Percentiles rank a stretch among this genome's conserved stretches.
Evolutionary conservation across 805 yeast species (phyloP).

Genomic region (Candida schatavii): DNA sequence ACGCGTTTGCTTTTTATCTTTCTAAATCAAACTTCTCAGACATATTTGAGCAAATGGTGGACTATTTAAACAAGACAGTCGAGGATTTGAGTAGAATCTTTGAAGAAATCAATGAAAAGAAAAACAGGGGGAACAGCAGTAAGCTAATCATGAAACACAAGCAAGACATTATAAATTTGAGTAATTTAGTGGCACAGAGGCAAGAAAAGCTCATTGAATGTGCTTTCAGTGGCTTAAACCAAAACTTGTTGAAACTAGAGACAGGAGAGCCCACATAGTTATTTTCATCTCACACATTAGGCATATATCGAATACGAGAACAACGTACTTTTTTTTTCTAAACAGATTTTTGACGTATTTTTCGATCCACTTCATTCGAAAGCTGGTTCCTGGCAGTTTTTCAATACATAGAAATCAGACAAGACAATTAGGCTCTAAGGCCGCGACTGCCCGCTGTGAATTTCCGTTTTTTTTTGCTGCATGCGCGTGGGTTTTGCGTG

Average conservation of each 20-base stretch:
- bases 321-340: too few species aligned
- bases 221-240: slow-evolving; percentile 41
- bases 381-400: too few species aligned
- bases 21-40: slow-evolving; percentile 50
- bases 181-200: slow-evolving; percentile 41
- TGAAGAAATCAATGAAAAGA: slow-evolving; percentile 35
- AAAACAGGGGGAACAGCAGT: slow-evolving; percentile 15
- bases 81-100: slow-evolving; percentile 67
- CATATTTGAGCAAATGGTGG: slow-evolving; percentile 71
- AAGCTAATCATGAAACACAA: slow-evolving; percentile 35
- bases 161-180: slow-evolving; percentile 38
- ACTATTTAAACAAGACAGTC: slow-evolving; percentile 58
- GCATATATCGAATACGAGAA: too few species aligned
- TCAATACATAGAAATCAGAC: too few species aligned
- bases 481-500: too few species aligned
- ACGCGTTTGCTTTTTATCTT: slow-evolving; percentile 73
- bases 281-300: too few species aligned
- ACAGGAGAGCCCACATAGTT: too few species aligned
- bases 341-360: too few species aligned
- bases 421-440: too few species aligned
- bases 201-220: slow-evolving; percentile 41
- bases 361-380: too few species aligned
- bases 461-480: too few species aligned
- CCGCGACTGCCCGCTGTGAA: too few species aligned
- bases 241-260: slow-evolving; percentile 25